phyloP scores from a whole-genome alignment of 768 basidiomycete species.

The Harrya chromipes region DNA sequence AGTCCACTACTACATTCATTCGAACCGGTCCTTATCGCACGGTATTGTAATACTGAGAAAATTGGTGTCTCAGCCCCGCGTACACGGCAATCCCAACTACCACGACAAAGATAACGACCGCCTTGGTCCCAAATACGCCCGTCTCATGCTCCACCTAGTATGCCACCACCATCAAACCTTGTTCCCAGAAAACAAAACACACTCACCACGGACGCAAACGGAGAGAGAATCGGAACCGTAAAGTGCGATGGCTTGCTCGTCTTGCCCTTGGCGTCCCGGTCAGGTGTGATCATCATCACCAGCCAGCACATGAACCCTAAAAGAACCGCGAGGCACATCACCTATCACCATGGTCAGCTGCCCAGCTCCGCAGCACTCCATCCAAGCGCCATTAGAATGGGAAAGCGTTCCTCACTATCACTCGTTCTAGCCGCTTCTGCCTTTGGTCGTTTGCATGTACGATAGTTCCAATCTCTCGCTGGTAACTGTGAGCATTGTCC shows the following conservation, averaged over 20 bases:
- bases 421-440: conserved; percentile 46
- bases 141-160: conserved; percentile 80
- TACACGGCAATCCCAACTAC: conserved; percentile 42
- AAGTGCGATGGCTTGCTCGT: conserved; percentile 53
- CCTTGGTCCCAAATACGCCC: conserved; percentile 53
- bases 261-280: conserved; percentile 10
- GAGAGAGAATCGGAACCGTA: conserved; percentile 75
- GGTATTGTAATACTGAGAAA: conserved; percentile 16
- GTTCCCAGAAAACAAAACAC: not conserved
- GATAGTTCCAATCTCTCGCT: conserved; percentile 45
- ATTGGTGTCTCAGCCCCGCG: conserved; percentile 42
- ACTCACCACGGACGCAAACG: conserved; percentile 70
- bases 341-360: conserved; percentile 17
- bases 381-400: not conserved
- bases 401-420: conserved; percentile 42
- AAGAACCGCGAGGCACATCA: conserved; percentile 21
- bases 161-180: conserved; percentile 1
- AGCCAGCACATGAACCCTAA: conserved; percentile 21
- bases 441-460: conserved; percentile 44
- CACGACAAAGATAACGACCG: conserved; percentile 40
- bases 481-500: not conserved
- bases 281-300: conserved; percentile 16
- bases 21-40: too few species aligned
- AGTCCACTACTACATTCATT: not conserved
- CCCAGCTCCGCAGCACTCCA: conserved; percentile 1